Percentiles rank a stretch among this genome's conserved stretches.
phyloP scores from a whole-genome alignment of 2,329 filamentous ascomycete genomes.

The Colletotrichum graminicola region DNA sequence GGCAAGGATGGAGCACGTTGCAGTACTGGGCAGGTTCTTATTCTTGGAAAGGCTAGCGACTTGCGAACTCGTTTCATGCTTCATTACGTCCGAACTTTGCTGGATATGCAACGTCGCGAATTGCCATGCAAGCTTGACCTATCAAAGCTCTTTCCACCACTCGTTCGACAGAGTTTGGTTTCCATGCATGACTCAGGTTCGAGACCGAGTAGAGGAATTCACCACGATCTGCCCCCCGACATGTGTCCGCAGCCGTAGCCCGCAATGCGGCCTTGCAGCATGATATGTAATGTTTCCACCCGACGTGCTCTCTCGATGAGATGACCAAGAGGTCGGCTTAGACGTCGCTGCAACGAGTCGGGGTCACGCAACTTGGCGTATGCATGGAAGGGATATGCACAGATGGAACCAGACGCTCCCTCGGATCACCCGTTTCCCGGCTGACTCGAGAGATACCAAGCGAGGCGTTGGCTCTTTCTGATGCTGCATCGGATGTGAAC shows the following conservation, averaged over 20 bases:
- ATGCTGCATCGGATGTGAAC: constrained; percentile 1
- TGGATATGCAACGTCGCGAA: background rate
- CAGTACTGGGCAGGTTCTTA: background rate
- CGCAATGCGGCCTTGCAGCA: constrained; percentile 31
- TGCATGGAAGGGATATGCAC: background rate
- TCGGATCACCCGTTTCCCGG: background rate
- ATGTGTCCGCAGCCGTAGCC: constrained; percentile 10
- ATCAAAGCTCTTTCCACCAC: background rate
- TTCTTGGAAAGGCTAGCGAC: background rate
- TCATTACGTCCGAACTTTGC: background rate
- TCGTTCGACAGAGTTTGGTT: background rate
- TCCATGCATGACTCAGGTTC: background rate
- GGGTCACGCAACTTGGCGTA: constrained; percentile 18
- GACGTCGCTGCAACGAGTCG: background rate
- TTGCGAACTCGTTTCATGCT: background rate
- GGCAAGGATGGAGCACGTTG: background rate
- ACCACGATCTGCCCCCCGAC: constrained; percentile 7
- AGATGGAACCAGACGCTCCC: background rate
- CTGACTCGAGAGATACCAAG: background rate
- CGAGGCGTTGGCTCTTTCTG: background rate
- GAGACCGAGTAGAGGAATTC: background rate
- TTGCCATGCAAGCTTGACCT: background rate
- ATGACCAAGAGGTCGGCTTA: constrained; percentile 2
- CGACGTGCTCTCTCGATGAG: constrained; percentile 9
- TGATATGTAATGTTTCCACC: background rate